phyloP scores from a whole-genome alignment of 306 rosid genomes.

The Echinosophora koreensis region DNA sequence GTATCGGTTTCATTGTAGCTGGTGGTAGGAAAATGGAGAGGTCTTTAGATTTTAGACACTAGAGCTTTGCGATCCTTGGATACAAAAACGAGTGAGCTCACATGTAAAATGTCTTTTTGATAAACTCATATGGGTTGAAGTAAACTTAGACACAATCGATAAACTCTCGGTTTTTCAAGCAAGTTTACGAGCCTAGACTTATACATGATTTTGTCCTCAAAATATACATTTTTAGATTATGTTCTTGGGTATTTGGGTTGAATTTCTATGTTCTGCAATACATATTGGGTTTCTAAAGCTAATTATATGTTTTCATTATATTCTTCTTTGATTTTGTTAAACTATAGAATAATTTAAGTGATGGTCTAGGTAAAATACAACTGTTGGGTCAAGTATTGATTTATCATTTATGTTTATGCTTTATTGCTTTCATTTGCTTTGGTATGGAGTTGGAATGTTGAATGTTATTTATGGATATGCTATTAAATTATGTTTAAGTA shows the following conservation, averaged over 20 bases:
- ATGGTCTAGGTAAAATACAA: not conserved
- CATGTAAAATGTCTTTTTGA: not conserved
- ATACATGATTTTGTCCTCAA: not conserved
- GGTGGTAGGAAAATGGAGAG: conserved; percentile 5
- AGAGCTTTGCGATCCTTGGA: not conserved
- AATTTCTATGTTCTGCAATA: not conserved
- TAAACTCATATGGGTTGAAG: not conserved
- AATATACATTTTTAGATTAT: not conserved
- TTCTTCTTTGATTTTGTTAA: not conserved
- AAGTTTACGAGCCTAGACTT: not conserved
- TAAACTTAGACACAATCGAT: not conserved
- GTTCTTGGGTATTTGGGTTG: not conserved
- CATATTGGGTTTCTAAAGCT: not conserved
- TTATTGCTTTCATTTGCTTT: not conserved
- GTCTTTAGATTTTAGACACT: conserved; percentile 5
- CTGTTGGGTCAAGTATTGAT: not conserved
- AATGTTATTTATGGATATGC: no score
- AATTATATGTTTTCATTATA: not conserved
- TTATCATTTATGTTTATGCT: not conserved
- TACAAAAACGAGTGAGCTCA: not conserved
- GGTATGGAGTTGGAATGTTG: not conserved
- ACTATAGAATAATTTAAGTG: not conserved
- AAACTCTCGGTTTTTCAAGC: not conserved
- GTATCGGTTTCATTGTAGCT: conserved; percentile 20
- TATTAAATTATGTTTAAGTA: not conserved